A percentile compares a stretch with the other conserved stretches of the same genome.
Evolutionary conservation across 23 red algal species (phyloP).

Genomic region (Gracilaria domingensis): DNA sequence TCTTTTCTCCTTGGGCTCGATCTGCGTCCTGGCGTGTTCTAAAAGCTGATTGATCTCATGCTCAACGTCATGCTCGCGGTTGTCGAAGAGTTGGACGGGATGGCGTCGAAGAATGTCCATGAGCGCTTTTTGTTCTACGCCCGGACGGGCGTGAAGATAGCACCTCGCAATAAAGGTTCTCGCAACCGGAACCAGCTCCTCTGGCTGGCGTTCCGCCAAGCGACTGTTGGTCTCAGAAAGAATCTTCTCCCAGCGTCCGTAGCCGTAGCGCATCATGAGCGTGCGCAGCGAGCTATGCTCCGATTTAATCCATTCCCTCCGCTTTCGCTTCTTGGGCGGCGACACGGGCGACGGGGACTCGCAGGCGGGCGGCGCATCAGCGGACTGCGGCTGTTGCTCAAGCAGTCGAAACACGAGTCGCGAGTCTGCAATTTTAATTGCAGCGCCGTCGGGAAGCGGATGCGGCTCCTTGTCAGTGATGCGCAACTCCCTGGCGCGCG

Average conservation of each 20-base stretch:
- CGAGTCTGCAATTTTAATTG: slow-evolving; percentile 72
- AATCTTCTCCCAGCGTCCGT: slow-evolving; percentile 90
- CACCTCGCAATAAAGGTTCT: slow-evolving; percentile 71
- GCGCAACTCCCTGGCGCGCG: slow-evolving; percentile 30
- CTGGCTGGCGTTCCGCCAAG: slow-evolving; percentile 60
- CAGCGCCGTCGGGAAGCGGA: slow-evolving; percentile 45
- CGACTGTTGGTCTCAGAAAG: slow-evolving; percentile 61
- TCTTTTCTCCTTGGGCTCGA: slow-evolving; percentile 62
- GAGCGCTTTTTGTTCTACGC: slow-evolving; percentile 77
- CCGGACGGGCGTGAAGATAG: slow-evolving; percentile 62
- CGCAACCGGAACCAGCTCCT: slow-evolving; percentile 77
- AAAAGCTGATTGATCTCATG: slow-evolving; percentile 30
- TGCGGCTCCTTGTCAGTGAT: slow-evolving; percentile 52
- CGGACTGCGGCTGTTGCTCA: not conserved
- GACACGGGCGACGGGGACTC: not conserved
- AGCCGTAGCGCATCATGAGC: slow-evolving; percentile 89
- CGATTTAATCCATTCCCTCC: slow-evolving; percentile 78
- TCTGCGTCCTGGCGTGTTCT: slow-evolving; percentile 15
- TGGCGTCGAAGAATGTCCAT: slow-evolving; percentile 72
- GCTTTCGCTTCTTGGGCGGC: slow-evolving; percentile 31
- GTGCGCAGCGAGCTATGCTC: slow-evolving; percentile 51
- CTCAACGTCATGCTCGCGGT: slow-evolving; percentile 19
- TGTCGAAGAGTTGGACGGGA: slow-evolving; percentile 4
- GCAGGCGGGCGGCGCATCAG: not conserved
- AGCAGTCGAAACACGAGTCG: slow-evolving; percentile 66